Evolutionary conservation across 495 filamentous ascomycete species (phyloP), one percentile per base, ranked within the genome.

Genomic region (Penicillium maclennaniae): DNA sequence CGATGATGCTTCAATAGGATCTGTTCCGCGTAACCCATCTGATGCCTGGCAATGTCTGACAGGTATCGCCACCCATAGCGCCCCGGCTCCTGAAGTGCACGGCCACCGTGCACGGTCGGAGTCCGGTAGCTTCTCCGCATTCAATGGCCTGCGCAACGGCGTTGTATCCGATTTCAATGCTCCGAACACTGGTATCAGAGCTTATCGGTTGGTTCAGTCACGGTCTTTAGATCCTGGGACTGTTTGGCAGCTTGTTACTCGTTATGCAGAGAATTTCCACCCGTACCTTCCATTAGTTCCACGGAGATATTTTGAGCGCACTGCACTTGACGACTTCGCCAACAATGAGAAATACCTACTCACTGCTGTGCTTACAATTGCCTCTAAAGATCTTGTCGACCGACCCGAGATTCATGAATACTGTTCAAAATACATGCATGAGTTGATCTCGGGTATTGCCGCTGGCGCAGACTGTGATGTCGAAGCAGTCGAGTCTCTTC

Each of bases 371-470:
- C 67, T 86, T 8, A 82, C 83, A 2, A 81, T 86, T 40, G 77
- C 83, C 2, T 83, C 81, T 0, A 82, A 84, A 57, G 81, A 86
- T 50, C 59, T 85, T 23, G 71, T 79, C 23, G 75, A 81, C 14
- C 75, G 78, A 27, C 75, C 79, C 6, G 66, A 79, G 37, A 75
- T 82, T 6, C 82, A 85, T 45, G 79, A 80, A 52, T 73, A 79
- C 54, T 85, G 82, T 59, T 80, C 82, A 12, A 78, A 79, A 51
- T 79, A 85, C 59, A 86, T 84, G 81, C 81, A 83, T 36, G 76
- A 78, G 36, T 58, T 85, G 39, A 79, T 86, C 14, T 83, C 83
- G 0, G 75, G 73, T 8, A 79, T 86, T 21, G 75, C 82, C 10
- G 81, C 81, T 25, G 82, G 82, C 6, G 75, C 76, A 9, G 78